Evolutionary conservation across 2,329 filamentous ascomycete species (phyloP), one percentile per base, ranked within the genome.

Genomic region (Aspergillus udagawae): DNA sequence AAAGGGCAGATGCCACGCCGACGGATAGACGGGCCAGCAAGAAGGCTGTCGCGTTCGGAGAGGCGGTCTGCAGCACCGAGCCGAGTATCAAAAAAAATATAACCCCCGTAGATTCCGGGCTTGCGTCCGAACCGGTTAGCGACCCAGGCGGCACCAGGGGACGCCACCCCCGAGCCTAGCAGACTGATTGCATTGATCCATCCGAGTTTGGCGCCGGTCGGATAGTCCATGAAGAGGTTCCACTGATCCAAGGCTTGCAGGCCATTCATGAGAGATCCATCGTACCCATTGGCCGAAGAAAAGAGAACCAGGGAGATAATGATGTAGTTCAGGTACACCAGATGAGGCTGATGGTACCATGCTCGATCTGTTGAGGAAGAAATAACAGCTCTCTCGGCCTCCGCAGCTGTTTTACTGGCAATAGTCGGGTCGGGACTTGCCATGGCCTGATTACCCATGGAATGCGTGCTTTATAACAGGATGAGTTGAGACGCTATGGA

Each of bases 81-180:
- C 72, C 73, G 0, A 70, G 52, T 1, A 66, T 50, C 1, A 77
- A 57, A 52, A 52, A 76, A 70, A 14, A 63, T n/a, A 49, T 71
- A 72, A 4, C 71, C 73, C 1, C 70, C 29, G 51, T 65, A 72
- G 8, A 75, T 58, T 3, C 65, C 66, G 3, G 60, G 55, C 45
- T 71, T 73, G 14, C 73, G 72, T 3, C 74, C 74, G 35, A 66
- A 73, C 14, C 63, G 68, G 58, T 74, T 74, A n/a, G 69, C 63
- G 20, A 72, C 55, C 60, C 64, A 72, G 1, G 70, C 67, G 23
- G 67, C 70, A 0, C 62, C 29, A 1, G 70, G 65, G 42, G 65
- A 71, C 2, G 63, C 65, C 10, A 73, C 52, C 32, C 65, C 66
- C 48, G 60, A 60, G 28, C 72, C 67, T 3, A 71, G 56, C 47